These are phyloP conservation scores for Grigorovia humatica DNA, from an alignment of 805 yeast species.

Conservation along the genomic window DNA sequence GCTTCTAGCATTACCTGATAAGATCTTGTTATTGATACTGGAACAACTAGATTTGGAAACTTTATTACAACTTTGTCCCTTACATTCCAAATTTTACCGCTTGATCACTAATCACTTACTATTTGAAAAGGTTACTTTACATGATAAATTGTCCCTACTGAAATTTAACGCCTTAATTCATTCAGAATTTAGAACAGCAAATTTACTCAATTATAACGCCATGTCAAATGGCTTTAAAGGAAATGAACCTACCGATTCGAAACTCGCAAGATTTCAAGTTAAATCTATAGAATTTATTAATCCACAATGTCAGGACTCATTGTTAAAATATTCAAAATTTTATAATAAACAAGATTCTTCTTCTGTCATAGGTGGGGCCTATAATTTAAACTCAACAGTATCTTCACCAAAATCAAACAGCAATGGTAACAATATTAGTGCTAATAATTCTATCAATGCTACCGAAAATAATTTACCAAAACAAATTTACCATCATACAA, in stretches of 20 bases:
- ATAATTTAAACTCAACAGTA: slow-evolving; percentile 5
- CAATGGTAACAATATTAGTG: slow-evolving; percentile 7
- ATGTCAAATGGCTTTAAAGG: neutral
- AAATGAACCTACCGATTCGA: slow-evolving; percentile 4
- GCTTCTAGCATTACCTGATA: slow-evolving; percentile 15
- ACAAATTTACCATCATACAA: neutral
- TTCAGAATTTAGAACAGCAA: slow-evolving; percentile 19
- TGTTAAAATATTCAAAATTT: slow-evolving; percentile 25
- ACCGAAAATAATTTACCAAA: neutral
- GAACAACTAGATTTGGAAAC: slow-evolving; percentile 16
- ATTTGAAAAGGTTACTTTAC: slow-evolving; percentile 19
- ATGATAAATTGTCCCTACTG: slow-evolving; percentile 18
- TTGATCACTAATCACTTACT: slow-evolving; percentile 19
- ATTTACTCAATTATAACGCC: slow-evolving; percentile 6
- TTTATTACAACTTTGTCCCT: slow-evolving; percentile 15
- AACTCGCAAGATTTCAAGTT: slow-evolving; percentile 21
- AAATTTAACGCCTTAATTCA: slow-evolving; percentile 26
- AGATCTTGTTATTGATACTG: slow-evolving; percentile 18
- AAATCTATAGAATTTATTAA: slow-evolving; percentile 20
- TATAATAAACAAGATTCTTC: slow-evolving; percentile 10
- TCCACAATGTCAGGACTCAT: slow-evolving; percentile 27
- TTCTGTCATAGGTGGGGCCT: slow-evolving; percentile 22
- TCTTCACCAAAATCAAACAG: slow-evolving; percentile 8
- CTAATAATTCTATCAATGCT: slow-evolving; percentile 1
- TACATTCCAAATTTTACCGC: slow-evolving; percentile 17